Base-by-base conservation (phyloP, 2,329 filamentous ascomycete genomes). In the Neocatenulostroma microsporum region DNA sequence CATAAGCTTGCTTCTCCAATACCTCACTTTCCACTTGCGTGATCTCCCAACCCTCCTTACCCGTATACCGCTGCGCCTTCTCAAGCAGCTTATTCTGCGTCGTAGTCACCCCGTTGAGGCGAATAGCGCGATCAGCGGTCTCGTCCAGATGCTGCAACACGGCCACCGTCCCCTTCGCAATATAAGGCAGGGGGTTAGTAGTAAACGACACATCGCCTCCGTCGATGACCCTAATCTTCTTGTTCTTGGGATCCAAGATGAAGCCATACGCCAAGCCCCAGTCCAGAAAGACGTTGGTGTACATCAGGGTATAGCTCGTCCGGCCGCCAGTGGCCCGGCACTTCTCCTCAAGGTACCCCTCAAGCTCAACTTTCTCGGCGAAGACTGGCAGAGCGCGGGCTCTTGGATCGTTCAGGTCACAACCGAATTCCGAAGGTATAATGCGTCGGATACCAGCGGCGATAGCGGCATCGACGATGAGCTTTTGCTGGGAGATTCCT, bases 391-490 rank as follows among this genome's bases (percentile, higher is more conserved):
- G 38, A 2, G 34, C 40, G 3, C 46, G 37, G 1, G 54, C 47
- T 2, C 51, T 47, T 12, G 58, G 55, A 36, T 67, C 56, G 21
- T 49, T 42, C n/a, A 58, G 55, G 37, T 68, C 57, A 23, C 53
- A 46, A 34, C 60, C 62, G 41, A 63, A 68, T 37, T 67, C 65
- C 19, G 58, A 52, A 9, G 65, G 63, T 19, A 68, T 55, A 45
- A 66, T 62, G 12, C 61, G 56, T 30, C 48, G 53, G 3, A 67
- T 63, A 7, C 60, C 58, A 6, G 60, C 61, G 12, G 57, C 53
- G 28, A 63, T 43, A 12, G 58, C 51, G 13, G 63, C 64, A 29
- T 66, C 56, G 26, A 67, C 52, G 20, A 68, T 54, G 5, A 40
- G 31, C 15, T 44, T 45, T 36, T 60, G 57, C 2, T 32, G 11